Base-by-base conservation (phyloP, 2,329 filamentous ascomycete species). In the Thelonectria blattea region DNA sequence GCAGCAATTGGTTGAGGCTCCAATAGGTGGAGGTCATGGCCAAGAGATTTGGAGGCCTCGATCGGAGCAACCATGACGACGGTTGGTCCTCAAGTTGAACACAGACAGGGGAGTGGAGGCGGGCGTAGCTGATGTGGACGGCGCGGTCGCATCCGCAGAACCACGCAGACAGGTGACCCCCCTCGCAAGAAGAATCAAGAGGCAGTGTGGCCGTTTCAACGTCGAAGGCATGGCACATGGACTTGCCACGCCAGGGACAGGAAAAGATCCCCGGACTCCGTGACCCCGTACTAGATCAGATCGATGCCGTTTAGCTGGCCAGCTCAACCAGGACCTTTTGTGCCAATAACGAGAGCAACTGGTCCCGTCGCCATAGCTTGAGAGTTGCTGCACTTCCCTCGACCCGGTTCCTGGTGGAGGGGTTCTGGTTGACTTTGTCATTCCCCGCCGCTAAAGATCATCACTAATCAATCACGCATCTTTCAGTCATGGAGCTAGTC, bases 351-450 rank as follows among this genome's bases (percentile, higher is more conserved):
- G 45, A 60, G 32, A 34, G 45, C 45, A 17, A 22, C 10, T 32
- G 48, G 43, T 41, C 46, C 9, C 2, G 18, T 41, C 27, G 37
- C 27, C 42, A 17, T 24, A 42, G 11, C 17, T 52, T 54, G 46
- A 37, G 43, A 52, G 24, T n/a, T 37, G 41, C 43, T 56, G 18
- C 15, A 58, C 59, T 67, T 68, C 66, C 66, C 53, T 68, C 64
- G 32, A 68, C 52, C 66, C 66, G 64, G 56, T n/a, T n/a, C 20
- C 39, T 48, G 45, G 14, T 49, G 60, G 64, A 68, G 58, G 62
- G 60, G 64, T 52, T 67, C 60, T 60, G 62, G 58, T 59, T 32
- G 24, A 59, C 65, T 37, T 68, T 64, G 64, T 68, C 64, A 67
- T 68, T 67, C 64, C 64, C 60, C 64, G 60, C 66, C 66, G 65